Base-by-base conservation (phyloP, 2,329 filamentous ascomycete species). In the Trichoderma afroharzianum region DNA sequence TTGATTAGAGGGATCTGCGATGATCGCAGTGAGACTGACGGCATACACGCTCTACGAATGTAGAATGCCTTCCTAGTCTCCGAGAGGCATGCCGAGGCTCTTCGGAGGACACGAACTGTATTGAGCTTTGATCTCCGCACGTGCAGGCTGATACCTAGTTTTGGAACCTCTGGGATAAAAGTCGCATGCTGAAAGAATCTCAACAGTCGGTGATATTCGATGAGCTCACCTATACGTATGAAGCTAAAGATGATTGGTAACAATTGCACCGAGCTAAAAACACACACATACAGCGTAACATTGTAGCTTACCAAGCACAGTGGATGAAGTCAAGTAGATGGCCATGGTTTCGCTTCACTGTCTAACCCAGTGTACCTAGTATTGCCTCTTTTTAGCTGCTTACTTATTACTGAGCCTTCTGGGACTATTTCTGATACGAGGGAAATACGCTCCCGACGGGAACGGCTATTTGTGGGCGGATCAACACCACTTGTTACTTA, bases 401-500 rank as follows among this genome's bases (percentile, higher is more conserved):
- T 21, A 59, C 28, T 21, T 58, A 67, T 21, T 43, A 67, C 50
- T 36, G 47, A 36, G 24, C 21, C 3, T 53, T 47, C 18, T 36
- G 24, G 3, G 21, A 36, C 18, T 43, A 68, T 58, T 30, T 30
- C 3, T 21, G 28, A 24, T 61, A 61, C 63, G 21, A 53, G 43
- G 30, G 30, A 66, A 32, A 63, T 32, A 26, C 21, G 32, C 64
- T 58, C 53, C 55, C 26, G 55, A 50, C 66, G 66, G 66, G 36
- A 53, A 69, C 57, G 57, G 66, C 21, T 62, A 68, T 68, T 59
- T 68, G 66, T 68, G 55, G 66, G 55, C 66, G 55, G 66, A 68
- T 68, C 66, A 68, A 21, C 36, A 33, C 32, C 26, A n/a, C 30
- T 61, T 61, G 55, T 57, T 39, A 47, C 39, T 47, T 61, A 33